phyloP scores from a whole-genome alignment of 768 basidiomycete genomes.

The Lentinula raphanica region DNA sequence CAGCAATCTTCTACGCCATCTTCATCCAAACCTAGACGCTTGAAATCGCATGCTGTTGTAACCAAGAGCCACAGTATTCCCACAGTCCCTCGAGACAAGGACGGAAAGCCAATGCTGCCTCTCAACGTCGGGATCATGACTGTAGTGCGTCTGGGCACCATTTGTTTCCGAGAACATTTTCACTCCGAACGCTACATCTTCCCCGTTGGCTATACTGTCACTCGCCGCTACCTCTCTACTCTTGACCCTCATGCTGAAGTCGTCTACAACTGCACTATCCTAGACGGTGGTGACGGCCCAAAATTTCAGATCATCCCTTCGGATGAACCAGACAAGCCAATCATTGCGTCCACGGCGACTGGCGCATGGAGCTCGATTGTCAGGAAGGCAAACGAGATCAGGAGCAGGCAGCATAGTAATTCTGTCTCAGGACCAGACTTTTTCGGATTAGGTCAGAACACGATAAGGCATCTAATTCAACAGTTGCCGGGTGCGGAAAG shows the following conservation, averaged over 20 bases:
- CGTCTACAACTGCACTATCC: constrained; percentile 77
- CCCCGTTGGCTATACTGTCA: constrained; percentile 82
- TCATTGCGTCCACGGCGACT: constrained; percentile 83
- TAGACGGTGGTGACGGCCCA: constrained; percentile 80
- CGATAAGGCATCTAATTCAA: constrained; percentile 88
- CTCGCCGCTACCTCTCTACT: constrained; percentile 75
- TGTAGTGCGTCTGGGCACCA: constrained; percentile 65
- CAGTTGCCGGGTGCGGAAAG: constrained; percentile 70
- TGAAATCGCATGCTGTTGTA: constrained; percentile 78
- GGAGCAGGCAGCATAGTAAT: constrained; percentile 79
- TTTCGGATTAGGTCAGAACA: constrained; percentile 82
- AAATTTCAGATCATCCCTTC: constrained; percentile 80
- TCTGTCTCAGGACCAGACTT: constrained; percentile 88
- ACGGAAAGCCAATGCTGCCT: constrained; percentile 66
- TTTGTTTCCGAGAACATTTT: constrained; percentile 80
- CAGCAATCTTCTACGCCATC: constrained; percentile 11
- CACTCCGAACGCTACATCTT: constrained; percentile 88
- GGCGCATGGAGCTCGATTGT: constrained; percentile 86
- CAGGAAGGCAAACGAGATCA: constrained; percentile 73
- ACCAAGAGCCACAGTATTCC: constrained; percentile 76
- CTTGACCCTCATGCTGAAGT: constrained; percentile 60
- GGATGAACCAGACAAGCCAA: constrained; percentile 64
- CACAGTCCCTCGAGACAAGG: constrained; percentile 69
- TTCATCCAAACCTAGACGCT: constrained; percentile 64
- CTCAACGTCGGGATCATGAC: constrained; percentile 87